Percentiles rank a stretch among this genome's conserved stretches.
Evolutionary conservation across 257 asterid genomes (phyloP).

Genomic region (Fraxinus anomala): DNA sequence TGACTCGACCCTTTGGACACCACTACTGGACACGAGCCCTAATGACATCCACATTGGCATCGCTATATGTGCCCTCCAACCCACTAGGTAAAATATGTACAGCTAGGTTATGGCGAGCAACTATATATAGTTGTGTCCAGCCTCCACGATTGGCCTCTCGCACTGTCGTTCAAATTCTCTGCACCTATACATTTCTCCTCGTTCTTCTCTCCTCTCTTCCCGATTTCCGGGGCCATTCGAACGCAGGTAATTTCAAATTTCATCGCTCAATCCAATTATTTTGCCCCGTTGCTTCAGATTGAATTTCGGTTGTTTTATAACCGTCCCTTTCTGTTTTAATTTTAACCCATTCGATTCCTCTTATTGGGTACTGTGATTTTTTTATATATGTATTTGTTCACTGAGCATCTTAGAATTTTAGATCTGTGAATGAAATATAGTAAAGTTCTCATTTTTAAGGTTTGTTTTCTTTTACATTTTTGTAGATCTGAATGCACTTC

Average conservation of each 20-base stretch:
- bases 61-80: too few species aligned
- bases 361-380: background rate
- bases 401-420: background rate
- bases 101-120: conserved; percentile 7
- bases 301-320: conserved; percentile 15
- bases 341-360: background rate
- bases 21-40: too few species aligned
- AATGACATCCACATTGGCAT: too few species aligned
- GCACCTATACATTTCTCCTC: conserved; percentile 2
- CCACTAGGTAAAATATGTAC: background rate
- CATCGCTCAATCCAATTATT: background rate
- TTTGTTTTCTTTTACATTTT: background rate
- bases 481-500: background rate
- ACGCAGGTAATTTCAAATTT: conserved; percentile 24
- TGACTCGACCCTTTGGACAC: too few species aligned
- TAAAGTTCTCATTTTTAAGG: background rate
- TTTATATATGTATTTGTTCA: background rate
- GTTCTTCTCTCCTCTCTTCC: background rate
- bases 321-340: background rate
- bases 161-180: background rate
- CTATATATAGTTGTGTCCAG: conserved; percentile 1
- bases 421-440: conserved; percentile 13
- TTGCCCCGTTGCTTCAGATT: conserved; percentile 11
- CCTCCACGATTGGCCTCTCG: conserved; percentile 7
- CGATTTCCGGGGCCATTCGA: conserved; percentile 18